Percentiles rank a stretch among this genome's conserved stretches.
Evolutionary conservation across 202 grass and related monocot genomes (phyloP).

Genomic region (Eragrostis tef): DNA sequence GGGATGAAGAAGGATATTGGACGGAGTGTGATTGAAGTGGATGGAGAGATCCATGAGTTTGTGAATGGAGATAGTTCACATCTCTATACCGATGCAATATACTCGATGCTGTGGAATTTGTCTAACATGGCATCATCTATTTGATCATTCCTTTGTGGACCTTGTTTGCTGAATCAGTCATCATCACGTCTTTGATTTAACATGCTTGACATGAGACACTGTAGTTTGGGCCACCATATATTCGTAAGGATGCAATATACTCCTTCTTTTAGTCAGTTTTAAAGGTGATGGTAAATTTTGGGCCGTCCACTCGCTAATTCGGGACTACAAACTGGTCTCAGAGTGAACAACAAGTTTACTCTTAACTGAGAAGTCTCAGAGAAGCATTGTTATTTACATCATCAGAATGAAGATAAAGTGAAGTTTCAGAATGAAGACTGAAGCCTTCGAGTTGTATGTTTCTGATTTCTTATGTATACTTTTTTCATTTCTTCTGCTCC

Average conservation of each 20-base stretch:
- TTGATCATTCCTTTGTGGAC: conserved; percentile 25
- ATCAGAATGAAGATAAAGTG: conserved; percentile 19
- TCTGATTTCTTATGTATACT: conserved; percentile 7
- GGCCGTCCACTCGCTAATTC: neutral
- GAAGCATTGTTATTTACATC: conserved; percentile 22
- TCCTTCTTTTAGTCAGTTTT: conserved; percentile 14
- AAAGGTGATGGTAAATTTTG: conserved; percentile 8
- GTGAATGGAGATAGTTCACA: conserved; percentile 55
- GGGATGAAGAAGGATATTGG: conserved; percentile 73
- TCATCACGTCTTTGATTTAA: conserved; percentile 7
- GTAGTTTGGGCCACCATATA: neutral
- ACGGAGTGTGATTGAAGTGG: conserved; percentile 63
- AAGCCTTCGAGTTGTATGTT: conserved; percentile 10
- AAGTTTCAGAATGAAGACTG: conserved; percentile 26
- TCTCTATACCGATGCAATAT: conserved; percentile 54
- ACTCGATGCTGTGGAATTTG: conserved; percentile 52
- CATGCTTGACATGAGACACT: conserved; percentile 15
- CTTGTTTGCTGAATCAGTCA: conserved; percentile 13
- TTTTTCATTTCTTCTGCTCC: conserved; percentile 10
- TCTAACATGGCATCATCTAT: conserved; percentile 44
- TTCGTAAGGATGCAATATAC: neutral
- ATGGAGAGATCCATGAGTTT: conserved; percentile 70
- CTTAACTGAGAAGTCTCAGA: neutral
- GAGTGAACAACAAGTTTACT: conserved; percentile 35
- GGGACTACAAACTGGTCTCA: neutral